phyloP scores from a whole-genome alignment of 805 yeast genomes.

The Saccharomycopsis sp. region DNA sequence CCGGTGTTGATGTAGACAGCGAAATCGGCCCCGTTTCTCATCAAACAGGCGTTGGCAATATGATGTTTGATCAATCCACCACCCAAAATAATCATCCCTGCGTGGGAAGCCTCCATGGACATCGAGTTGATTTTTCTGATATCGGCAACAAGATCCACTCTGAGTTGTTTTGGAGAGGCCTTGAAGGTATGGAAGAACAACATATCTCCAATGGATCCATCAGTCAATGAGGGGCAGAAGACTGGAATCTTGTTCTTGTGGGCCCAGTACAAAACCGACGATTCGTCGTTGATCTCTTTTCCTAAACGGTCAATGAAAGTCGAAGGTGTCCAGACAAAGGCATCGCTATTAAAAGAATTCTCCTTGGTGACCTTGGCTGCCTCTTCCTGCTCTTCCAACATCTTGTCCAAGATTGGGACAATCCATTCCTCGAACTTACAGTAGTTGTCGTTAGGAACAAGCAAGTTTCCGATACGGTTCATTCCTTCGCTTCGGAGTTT shows the following conservation, averaged over 20 bases:
- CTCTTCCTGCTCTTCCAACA: constrained; percentile 82
- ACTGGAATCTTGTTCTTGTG: constrained; percentile 94
- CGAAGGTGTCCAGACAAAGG: constrained; percentile 90
- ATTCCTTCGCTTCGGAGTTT: constrained; percentile 87
- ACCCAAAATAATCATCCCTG: constrained; percentile 95
- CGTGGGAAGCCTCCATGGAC: constrained; percentile 90
- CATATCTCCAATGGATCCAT: constrained; percentile 99
- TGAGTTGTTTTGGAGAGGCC: constrained; percentile 81
- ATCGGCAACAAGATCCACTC: constrained; percentile 90
- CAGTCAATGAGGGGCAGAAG: constrained; percentile 96
- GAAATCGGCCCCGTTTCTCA: constrained; percentile 99
- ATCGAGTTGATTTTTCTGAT: constrained; percentile 85
- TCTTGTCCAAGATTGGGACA: constrained; percentile 82
- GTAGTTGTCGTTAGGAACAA: constrained; percentile 97
- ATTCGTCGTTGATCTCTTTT: constrained; percentile 88
- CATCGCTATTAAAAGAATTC: constrained; percentile 47
- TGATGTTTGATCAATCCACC: constrained; percentile 97
- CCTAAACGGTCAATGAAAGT: constrained; percentile 88
- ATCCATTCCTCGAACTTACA: constrained; percentile 99
- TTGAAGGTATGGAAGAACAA: constrained; percentile 96
- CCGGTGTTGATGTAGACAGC: constrained; percentile 98
- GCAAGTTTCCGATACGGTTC: constrained; percentile 94
- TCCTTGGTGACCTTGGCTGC: constrained; percentile 44
- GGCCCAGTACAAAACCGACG: constrained; percentile 95
- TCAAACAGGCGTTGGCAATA: constrained; percentile 93